Percentiles rank a stretch among this genome's conserved stretches.
These are phyloP conservation scores for Areca catechu DNA, from an alignment of 176 grass and related monocot species.

Conservation along the genomic window DNA sequence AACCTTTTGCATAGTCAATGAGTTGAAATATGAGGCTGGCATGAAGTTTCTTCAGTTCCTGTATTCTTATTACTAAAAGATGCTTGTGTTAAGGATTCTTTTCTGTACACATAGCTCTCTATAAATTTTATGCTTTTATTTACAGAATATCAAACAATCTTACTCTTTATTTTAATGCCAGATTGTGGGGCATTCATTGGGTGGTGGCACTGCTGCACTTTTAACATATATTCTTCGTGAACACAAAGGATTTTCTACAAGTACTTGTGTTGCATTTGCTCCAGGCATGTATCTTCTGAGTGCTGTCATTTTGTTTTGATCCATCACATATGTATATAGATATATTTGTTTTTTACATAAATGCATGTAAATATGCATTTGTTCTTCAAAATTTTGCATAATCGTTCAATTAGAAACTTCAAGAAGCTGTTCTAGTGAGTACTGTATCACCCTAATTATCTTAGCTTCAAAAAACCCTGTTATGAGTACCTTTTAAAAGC, in stretches of 20 bases:
- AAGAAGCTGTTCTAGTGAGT: too few relatives aligned
- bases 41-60: too few relatives aligned
- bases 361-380: too few relatives aligned
- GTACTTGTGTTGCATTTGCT: constrained; percentile 90
- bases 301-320: constrained; percentile 7
- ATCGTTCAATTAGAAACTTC: too few relatives aligned
- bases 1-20: too few relatives aligned
- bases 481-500: too few relatives aligned
- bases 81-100: not conserved
- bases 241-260: constrained; percentile 59
- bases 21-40: too few relatives aligned
- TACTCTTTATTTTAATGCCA: constrained; percentile 21
- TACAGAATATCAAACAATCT: not conserved
- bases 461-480: too few relatives aligned
- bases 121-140: constrained; percentile 5
- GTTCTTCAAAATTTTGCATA: too few relatives aligned
- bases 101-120: not conserved
- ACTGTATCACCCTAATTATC: too few relatives aligned
- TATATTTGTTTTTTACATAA: not conserved
- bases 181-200: constrained; percentile 96
- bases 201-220: constrained; percentile 93
- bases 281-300: constrained; percentile 38
- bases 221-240: constrained; percentile 95
- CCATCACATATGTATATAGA: not conserved
- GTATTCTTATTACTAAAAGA: too few relatives aligned